These are phyloP conservation scores for Hysterangium stoloniferum DNA, from an alignment of 768 basidiomycete species.

Conservation along the genomic window DNA sequence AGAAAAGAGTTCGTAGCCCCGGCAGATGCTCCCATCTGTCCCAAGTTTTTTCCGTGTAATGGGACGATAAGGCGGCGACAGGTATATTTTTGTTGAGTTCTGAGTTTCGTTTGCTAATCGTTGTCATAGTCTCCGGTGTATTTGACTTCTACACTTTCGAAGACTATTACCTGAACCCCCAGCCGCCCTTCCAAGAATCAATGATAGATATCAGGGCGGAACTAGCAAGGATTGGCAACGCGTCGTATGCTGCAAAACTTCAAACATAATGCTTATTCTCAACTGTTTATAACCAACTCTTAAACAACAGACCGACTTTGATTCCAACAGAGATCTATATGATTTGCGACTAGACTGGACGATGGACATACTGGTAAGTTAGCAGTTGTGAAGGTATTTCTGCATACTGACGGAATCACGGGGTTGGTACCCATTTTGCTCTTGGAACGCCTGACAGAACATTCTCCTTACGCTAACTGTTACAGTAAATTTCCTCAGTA, in stretches of 20 bases:
- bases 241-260: slow-evolving; percentile 3
- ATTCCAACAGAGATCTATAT: slow-evolving; percentile 16
- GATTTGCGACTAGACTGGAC: slow-evolving; percentile 13
- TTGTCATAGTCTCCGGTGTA: slow-evolving; percentile 1
- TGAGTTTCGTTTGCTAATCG: slow-evolving; percentile 18
- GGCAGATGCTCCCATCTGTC: slow-evolving; percentile 46
- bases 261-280: no score
- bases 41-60: slow-evolving; percentile 48
- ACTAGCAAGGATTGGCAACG: slow-evolving; percentile 9
- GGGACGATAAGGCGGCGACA: slow-evolving; percentile 43
- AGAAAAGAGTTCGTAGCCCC: slow-evolving; percentile 39
- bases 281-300: no score
- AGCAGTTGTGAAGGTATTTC: no score
- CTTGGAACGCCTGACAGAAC: slow-evolving; percentile 1
- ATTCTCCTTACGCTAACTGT: no score
- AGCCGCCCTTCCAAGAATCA: slow-evolving; percentile 12
- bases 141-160: slow-evolving; percentile 17
- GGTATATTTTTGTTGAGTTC: slow-evolving; percentile 28
- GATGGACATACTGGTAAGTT: slow-evolving; percentile 16
- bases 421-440: no score
- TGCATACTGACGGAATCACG: not conserved
- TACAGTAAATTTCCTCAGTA: no score
- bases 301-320: slow-evolving; percentile 14
- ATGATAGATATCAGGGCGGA: slow-evolving; percentile 11
- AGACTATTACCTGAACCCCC: slow-evolving; percentile 11